Base-by-base conservation (phyloP, 2,329 filamentous ascomycete species). In the Pseudonectria buxi region DNA sequence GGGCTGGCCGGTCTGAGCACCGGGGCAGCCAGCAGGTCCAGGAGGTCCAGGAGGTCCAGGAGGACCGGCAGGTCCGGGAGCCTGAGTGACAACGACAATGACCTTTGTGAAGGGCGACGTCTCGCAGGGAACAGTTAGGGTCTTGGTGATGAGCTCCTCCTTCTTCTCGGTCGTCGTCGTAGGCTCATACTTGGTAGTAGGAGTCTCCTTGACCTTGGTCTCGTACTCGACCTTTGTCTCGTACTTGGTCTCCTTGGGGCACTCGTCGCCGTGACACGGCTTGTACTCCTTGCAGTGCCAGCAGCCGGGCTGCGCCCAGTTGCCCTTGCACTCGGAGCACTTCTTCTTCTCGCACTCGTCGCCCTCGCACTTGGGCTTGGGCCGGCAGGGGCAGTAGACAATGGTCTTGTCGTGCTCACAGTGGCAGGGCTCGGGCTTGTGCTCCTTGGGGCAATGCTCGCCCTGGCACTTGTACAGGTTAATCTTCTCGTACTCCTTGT, bases 271-370 rank as follows among this genome's bases (percentile, higher is more conserved):
- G 15, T 43, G 16, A 34, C 40, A 49, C 22, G 41, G 37, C 41
- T 46, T 39, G 31, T 39, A 33, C 14, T 38, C 43, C 40, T 55
- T 56, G 49, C 53, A 56, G 39, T 56, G 51, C 50, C 49, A 53
- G 41, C 53, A 56, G 32, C 53, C 51, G 32, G 53, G 53, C 37
- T 52, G 46, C 13, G 53, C 53, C 50, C 49, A 55, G 30, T 51
- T 32, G 7, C 41, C 41, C 22, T 47, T 40, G 35, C 50, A 55
- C 43, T 56, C 41, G 26, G 34, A 35, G 45, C 50, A 56, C 24
- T 45, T 39, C 44, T 56, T 54, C 29, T 43, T 46, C 24, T 40
- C 33, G 39, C 50, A 53, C 18, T 49, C 38, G 7, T 39, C 33
- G 25, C 49, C 44, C n/a, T 39, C 14, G 29, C 50, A 52, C 14